Conservation (phyloP, 176 grass and related monocot species). For the Avena atlantica region DNA sequence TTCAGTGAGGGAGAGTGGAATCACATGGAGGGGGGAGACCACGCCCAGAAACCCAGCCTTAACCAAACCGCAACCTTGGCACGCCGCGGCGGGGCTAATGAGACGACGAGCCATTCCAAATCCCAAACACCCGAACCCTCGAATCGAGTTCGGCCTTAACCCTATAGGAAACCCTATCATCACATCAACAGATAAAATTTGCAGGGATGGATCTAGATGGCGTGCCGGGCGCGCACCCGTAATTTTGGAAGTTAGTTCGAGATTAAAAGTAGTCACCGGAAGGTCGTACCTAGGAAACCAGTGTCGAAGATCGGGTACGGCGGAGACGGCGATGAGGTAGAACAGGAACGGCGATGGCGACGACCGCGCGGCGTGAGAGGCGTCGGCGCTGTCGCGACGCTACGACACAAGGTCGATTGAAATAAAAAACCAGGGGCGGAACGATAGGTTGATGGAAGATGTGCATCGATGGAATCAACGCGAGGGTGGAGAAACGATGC, state of each 20-base stretch:
- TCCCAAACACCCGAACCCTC: conserved; percentile 26
- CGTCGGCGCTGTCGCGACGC: background rate
- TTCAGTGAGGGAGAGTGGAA: conserved; percentile 53
- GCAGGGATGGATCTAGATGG: conserved; percentile 11
- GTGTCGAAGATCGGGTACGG: background rate
- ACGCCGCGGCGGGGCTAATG: conserved; percentile 71
- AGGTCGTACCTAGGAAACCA: background rate
- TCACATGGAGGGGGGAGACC: conserved; percentile 94
- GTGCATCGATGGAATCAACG: background rate
- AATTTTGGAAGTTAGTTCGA: background rate
- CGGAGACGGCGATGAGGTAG: background rate
- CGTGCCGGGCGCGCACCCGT: background rate
- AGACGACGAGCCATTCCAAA: conserved; percentile 85
- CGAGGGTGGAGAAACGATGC: background rate
- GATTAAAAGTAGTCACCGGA: background rate
- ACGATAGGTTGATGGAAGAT: background rate
- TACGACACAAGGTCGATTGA: background rate
- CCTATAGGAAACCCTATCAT: conserved; percentile 37
- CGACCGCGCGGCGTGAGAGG: background rate
- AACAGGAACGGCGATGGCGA: background rate
- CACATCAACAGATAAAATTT: conserved; percentile 24
- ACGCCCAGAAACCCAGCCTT: conserved; percentile 78
- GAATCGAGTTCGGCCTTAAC: conserved; percentile 22
- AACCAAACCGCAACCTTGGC: conserved; percentile 79
- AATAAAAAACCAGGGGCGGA: background rate